A percentile compares a stretch with the other conserved stretches of the same genome.
Evolutionary conservation across 768 basidiomycete species (phyloP).

Genomic region (Mycena indigotica): DNA sequence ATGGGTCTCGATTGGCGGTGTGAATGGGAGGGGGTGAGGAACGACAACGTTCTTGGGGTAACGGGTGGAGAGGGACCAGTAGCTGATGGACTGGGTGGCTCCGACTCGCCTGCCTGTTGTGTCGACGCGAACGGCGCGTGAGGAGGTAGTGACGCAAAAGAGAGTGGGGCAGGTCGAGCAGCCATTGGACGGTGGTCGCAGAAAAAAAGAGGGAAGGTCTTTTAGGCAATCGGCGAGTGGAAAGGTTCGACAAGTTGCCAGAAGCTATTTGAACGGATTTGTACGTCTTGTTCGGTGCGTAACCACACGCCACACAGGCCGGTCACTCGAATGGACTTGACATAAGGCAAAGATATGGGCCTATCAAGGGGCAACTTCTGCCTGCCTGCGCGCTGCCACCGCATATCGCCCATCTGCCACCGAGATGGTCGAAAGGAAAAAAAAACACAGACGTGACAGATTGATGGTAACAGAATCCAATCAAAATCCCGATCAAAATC

Average conservation of each 20-base stretch:
- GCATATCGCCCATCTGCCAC: background rate
- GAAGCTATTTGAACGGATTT: background rate
- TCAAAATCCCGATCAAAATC: background rate
- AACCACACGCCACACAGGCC: background rate
- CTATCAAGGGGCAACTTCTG: conserved; percentile 2
- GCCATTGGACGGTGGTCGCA: background rate
- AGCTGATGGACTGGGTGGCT: conserved; percentile 33
- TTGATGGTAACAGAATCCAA: background rate
- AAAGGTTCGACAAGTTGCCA: background rate
- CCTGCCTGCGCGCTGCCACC: conserved; percentile 1
- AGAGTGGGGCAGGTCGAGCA: conserved; percentile 16
- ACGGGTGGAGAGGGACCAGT: conserved; percentile 41
- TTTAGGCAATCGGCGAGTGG: background rate
- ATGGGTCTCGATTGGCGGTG: conserved; percentile 13
- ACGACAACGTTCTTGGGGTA: conserved; percentile 43
- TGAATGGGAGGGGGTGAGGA: conserved; percentile 28
- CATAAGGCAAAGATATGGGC: background rate
- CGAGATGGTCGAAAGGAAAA: background rate
- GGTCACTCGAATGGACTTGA: background rate
- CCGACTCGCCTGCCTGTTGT: conserved; percentile 28
- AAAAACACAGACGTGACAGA: background rate
- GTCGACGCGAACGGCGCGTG: conserved; percentile 27
- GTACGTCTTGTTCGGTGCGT: background rate
- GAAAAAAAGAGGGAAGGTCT: background rate
- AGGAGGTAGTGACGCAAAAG: conserved; percentile 9